These are phyloP conservation scores for Phytophthora sansomeana DNA, from an alignment of 352 stramenopile species.

Conservation along the genomic window DNA sequence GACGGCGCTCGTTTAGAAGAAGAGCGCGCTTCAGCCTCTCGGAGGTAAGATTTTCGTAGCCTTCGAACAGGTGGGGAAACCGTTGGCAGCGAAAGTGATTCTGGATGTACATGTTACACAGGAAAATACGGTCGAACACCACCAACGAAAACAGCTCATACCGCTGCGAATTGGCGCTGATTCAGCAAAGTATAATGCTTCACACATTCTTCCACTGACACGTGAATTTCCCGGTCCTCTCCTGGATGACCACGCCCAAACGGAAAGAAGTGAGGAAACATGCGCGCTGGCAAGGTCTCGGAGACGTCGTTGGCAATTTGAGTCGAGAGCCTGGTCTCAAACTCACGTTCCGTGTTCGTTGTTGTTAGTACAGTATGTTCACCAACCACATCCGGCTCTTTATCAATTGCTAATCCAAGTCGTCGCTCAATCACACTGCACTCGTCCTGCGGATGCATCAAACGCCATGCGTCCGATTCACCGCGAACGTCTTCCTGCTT, in stretches of 20 bases:
- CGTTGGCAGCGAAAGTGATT: conserved; percentile 9
- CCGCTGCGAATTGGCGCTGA: conserved; percentile 16
- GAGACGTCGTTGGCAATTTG: conserved; percentile 1
- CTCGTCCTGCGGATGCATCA: not conserved
- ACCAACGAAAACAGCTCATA: conserved; percentile 25
- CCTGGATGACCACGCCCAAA: conserved; percentile 13
- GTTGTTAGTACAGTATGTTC: not conserved
- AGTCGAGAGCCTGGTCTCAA: not conserved
- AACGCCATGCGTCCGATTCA: not conserved
- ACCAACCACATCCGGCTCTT: not conserved
- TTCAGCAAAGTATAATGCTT: conserved; percentile 18
- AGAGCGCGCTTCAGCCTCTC: not conserved
- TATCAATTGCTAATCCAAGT: not conserved
- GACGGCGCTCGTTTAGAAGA: not conserved
- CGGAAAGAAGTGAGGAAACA: conserved; percentile 11
- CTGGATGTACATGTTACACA: conserved; percentile 11
- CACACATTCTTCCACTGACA: conserved; percentile 16
- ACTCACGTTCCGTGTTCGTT: not conserved
- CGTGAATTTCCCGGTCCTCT: conserved; percentile 1
- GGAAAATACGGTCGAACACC: conserved; percentile 13
- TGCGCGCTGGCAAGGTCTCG: not conserved
- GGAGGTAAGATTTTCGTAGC: conserved; percentile 2
- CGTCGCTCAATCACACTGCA: conserved; percentile 1
- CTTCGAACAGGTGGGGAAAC: conserved; percentile 1
- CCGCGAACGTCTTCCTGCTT: conserved; percentile 6